phyloP scores from a whole-genome alignment of 352 stramenopile genomes.

The Globisporangium orthogonon region DNA sequence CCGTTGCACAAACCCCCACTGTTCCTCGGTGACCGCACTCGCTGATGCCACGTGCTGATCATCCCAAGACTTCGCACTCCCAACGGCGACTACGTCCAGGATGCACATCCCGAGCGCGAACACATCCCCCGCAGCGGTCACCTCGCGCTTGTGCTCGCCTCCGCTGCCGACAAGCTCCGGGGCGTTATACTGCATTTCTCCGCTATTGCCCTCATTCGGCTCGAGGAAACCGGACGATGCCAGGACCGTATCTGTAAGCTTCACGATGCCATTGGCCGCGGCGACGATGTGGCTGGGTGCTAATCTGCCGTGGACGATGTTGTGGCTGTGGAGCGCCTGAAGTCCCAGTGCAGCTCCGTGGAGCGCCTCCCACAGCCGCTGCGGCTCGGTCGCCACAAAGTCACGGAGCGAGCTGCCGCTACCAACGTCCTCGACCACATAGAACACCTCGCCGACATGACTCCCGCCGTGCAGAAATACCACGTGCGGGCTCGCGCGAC shows the following conservation, averaged over 20 bases:
- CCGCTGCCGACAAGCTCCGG: neutral
- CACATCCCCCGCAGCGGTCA: conserved; percentile 2
- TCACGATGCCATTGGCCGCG: neutral
- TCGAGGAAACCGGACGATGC: neutral
- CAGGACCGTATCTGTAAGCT: conserved; percentile 5
- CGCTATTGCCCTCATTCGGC: neutral
- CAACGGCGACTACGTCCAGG: neutral
- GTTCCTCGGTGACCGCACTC: neutral
- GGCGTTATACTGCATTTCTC: neutral
- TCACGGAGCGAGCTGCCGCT: neutral
- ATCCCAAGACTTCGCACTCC: neutral
- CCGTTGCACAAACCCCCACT: conserved; percentile 1
- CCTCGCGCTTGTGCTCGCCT: neutral
- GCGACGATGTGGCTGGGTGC: neutral
- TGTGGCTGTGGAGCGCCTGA: conserved; percentile 3
- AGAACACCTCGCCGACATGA: conserved; percentile 7
- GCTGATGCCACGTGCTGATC: neutral
- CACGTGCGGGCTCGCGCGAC: neutral
- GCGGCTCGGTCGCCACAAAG: neutral
- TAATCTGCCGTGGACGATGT: neutral
- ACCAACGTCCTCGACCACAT: neutral
- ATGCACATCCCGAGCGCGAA: conserved; percentile 5
- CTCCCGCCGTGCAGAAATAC: conserved; percentile 2
- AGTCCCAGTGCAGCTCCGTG: conserved; percentile 3
- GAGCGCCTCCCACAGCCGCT: conserved; percentile 3